These are phyloP conservation scores for Diaporthe humulicola DNA, from an alignment of 2,329 filamentous ascomycete genomes.

Conservation along the genomic window DNA sequence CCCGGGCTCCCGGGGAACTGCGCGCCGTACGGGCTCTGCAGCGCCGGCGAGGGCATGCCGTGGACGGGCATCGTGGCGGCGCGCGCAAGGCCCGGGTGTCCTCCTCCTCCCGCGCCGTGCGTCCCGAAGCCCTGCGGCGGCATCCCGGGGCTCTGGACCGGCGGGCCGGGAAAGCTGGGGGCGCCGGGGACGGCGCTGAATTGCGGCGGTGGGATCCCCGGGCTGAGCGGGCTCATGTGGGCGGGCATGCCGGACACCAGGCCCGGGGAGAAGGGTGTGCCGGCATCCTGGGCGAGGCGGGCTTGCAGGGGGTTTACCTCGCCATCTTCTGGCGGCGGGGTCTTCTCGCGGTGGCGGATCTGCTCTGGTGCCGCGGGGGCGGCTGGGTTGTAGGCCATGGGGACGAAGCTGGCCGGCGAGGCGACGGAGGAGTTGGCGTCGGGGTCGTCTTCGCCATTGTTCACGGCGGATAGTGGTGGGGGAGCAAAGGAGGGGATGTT, in stretches of 20 bases:
- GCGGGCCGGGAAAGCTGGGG: slow-evolving; percentile 57
- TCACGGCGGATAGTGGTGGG: slow-evolving; percentile 55
- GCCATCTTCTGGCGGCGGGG: slow-evolving; percentile 79
- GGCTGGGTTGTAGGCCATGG: slow-evolving; percentile 84
- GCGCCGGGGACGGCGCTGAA: slow-evolving; percentile 55
- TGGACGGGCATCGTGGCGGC: slow-evolving; percentile 64
- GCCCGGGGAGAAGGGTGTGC: slow-evolving; percentile 65
- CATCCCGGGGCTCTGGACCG: slow-evolving; percentile 53
- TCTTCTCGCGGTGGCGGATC: slow-evolving; percentile 82
- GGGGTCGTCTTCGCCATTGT: slow-evolving; percentile 49
- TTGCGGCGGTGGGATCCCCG: slow-evolving; percentile 52
- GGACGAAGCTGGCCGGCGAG: slow-evolving; percentile 63
- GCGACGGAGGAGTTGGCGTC: slow-evolving; percentile 29
- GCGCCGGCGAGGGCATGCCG: slow-evolving; percentile 54
- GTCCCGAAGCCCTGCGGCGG: slow-evolving; percentile 58
- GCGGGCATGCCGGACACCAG: slow-evolving; percentile 55
- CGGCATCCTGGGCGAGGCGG: slow-evolving; percentile 68
- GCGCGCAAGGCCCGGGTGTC: slow-evolving; percentile 61
- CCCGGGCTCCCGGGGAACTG: slow-evolving; percentile 59
- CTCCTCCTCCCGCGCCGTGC: slow-evolving; percentile 34
- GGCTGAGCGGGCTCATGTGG: slow-evolving; percentile 58
- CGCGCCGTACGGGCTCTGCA: slow-evolving; percentile 59
- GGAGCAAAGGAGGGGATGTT: slow-evolving; percentile 54
- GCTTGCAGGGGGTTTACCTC: slow-evolving; percentile 70
- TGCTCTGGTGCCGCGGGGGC: slow-evolving; percentile 81